Evolutionary conservation across 2,329 filamentous ascomycete species (phyloP).

Genomic region (Herpotrichia juniperi): DNA sequence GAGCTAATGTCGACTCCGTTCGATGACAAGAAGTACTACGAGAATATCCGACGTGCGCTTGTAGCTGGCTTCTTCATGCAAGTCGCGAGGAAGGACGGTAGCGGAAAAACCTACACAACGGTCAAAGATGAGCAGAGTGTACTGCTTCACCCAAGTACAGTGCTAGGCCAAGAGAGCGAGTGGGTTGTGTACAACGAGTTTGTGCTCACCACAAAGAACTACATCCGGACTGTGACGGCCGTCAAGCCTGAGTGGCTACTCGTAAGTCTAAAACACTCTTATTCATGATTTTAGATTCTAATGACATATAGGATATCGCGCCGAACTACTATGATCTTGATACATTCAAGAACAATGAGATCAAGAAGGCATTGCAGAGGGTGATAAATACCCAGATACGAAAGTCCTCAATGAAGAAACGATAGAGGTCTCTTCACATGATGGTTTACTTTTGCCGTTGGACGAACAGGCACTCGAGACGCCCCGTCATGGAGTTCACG

Average conservation of each 20-base stretch:
- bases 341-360: conserved; percentile 82
- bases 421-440: background rate
- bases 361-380: conserved; percentile 68
- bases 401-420: background rate
- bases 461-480: background rate
- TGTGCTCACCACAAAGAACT: conserved; percentile 97
- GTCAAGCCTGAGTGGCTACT: conserved; percentile 94
- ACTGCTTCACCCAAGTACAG: conserved; percentile 90
- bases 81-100: conserved; percentile 89
- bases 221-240: conserved; percentile 90
- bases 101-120: conserved; percentile 89
- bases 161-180: conserved; percentile 85
- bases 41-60: conserved; percentile 91
- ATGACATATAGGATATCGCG: conserved; percentile 75
- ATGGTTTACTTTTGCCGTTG: background rate
- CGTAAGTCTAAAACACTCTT: conserved; percentile 58
- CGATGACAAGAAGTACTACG: conserved; percentile 96
- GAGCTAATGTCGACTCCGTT: conserved; percentile 89
- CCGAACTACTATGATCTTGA: conserved; percentile 89
- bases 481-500: background rate
- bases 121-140: conserved; percentile 97
- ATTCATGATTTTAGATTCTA: conserved; percentile 9
- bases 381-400: background rate
- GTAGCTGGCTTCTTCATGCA: conserved; percentile 99
- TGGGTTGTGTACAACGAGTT: conserved; percentile 99